These are phyloP conservation scores for Cercospora sp. DNA, from an alignment of 2,329 filamentous ascomycete genomes.

Conservation along the genomic window DNA sequence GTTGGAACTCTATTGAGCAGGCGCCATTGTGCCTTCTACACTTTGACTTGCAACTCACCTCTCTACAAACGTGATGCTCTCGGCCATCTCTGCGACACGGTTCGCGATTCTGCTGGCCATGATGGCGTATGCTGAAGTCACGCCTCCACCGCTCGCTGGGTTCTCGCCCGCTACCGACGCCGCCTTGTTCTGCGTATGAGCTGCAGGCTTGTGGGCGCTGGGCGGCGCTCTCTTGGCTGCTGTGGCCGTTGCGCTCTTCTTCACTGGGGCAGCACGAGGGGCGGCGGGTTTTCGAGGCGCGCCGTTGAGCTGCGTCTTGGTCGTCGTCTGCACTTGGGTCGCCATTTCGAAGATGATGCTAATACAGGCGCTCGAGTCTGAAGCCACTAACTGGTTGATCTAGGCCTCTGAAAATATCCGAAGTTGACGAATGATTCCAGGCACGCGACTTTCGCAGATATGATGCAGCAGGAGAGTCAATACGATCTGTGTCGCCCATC, in stretches of 20 bases:
- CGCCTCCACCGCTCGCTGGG: constrained; percentile 28
- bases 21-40: not conserved
- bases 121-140: constrained; percentile 51
- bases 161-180: constrained; percentile 38
- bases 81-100: constrained; percentile 54
- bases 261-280: constrained; percentile 24
- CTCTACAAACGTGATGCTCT: constrained; percentile 55
- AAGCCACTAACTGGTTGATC: not conserved
- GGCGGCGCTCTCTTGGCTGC: constrained; percentile 23
- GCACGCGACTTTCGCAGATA: not conserved
- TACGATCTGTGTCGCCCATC: not conserved
- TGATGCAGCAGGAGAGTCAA: constrained; percentile 8
- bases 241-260: constrained; percentile 13
- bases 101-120: constrained; percentile 54
- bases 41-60: constrained; percentile 33
- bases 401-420: not conserved
- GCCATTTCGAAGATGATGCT: constrained; percentile 21
- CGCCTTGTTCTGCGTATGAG: constrained; percentile 37
- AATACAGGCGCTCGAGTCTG: not conserved
- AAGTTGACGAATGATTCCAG: not conserved
- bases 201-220: constrained; percentile 29
- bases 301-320: constrained; percentile 29
- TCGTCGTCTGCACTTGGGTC: constrained; percentile 22
- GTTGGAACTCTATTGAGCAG: constrained; percentile 9
- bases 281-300: constrained; percentile 30